Conservation (phyloP, 73 alveolate species). For the Blepharisma stoltei region DNA sequence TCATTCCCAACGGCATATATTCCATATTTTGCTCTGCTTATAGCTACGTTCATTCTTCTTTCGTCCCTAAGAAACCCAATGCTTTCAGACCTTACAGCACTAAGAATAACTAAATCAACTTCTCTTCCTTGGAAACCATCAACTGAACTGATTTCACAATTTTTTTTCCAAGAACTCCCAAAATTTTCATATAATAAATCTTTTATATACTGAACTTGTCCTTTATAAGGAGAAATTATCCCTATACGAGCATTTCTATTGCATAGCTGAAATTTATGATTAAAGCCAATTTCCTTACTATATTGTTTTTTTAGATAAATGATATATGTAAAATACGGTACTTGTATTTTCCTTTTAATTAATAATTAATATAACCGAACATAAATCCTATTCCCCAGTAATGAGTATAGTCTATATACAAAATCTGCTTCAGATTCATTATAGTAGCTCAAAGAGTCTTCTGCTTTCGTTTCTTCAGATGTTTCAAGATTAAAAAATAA, state of each 20-base stretch:
- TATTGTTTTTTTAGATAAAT: no score
- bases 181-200: conserved; percentile 40
- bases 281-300: no score
- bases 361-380: no score
- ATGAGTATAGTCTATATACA: no score
- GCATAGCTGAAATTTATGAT: no score
- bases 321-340: no score
- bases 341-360: no score
- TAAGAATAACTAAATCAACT: conserved; percentile 79
- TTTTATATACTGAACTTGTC: conserved; percentile 43
- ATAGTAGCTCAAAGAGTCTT: no score
- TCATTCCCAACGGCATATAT: conserved; percentile 80
- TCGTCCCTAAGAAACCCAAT: conserved; percentile 85
- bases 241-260: conserved; percentile 27
- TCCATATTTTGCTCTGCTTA: conserved; percentile 78
- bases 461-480: no score
- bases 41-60: conserved; percentile 92
- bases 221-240: conserved; percentile 48
- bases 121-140: conserved; percentile 94
- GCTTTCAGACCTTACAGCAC: conserved; percentile 75
- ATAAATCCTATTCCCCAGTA: no score
- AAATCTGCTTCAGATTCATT: no score
- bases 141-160: conserved; percentile 69
- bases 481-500: no score
- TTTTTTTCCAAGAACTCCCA: background rate